phyloP scores from a whole-genome alignment of 2,329 filamentous ascomycete species.

The Claviceps humidiphila region DNA sequence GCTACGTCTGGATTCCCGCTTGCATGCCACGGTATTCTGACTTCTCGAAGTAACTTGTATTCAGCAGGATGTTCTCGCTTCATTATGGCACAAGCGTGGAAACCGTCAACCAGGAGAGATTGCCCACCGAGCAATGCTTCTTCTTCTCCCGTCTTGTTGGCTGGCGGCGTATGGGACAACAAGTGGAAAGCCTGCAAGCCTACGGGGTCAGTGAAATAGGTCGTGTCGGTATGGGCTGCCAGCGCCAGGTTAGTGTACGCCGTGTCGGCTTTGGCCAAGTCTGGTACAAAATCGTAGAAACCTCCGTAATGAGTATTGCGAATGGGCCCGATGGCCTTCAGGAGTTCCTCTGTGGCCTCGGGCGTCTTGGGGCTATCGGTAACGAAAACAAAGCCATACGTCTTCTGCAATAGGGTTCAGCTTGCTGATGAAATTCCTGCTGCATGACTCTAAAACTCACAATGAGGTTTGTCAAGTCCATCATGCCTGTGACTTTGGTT shows the following conservation, averaged over 20 bases:
- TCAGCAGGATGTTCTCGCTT: constrained; percentile 36
- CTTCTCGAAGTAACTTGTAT: constrained; percentile 42
- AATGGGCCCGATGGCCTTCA: constrained; percentile 76
- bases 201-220: constrained; percentile 87
- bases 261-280: constrained; percentile 77
- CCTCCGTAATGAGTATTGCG: constrained; percentile 81
- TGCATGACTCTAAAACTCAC: constrained; percentile 24
- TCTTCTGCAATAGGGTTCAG: constrained; percentile 32
- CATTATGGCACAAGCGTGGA: constrained; percentile 54
- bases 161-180: constrained; percentile 50
- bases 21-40: constrained; percentile 64
- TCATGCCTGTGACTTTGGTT: constrained; percentile 36
- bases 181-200: constrained; percentile 90
- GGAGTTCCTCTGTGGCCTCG: constrained; percentile 56
- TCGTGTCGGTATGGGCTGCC: constrained; percentile 82
- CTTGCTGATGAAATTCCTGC: background rate
- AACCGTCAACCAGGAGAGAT: constrained; percentile 77
- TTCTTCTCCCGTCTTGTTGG: constrained; percentile 19
- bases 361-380: constrained; percentile 53
- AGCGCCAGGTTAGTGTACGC: constrained; percentile 82
- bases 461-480: constrained; percentile 50
- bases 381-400: constrained; percentile 67
- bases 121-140: constrained; percentile 46
- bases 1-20: constrained; percentile 76
- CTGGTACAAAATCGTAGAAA: constrained; percentile 71